Base-by-base conservation (phyloP, 2,329 filamentous ascomycete genomes). In the Trichocomaceae sp. region DNA sequence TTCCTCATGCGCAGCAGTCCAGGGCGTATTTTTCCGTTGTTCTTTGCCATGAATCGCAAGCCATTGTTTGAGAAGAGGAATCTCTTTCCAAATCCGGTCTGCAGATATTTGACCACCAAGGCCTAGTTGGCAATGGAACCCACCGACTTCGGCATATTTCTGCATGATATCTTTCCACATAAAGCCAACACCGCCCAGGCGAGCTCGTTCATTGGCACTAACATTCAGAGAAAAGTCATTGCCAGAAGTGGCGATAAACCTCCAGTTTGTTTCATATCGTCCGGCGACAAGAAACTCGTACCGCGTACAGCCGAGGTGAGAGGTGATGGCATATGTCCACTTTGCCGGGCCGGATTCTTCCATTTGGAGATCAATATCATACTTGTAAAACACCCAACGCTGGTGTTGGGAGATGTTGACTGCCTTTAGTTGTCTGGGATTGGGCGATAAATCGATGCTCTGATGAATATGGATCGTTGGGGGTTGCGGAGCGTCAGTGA, bases 81-180 rank as follows among this genome's bases (percentile, higher is more conserved):
- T 87, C 66, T 99, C 93, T 67, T 92, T 96, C 93, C 93, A 99
- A 60, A 99, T 75, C 33, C 93, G 80, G 71, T 99, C 93, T 1
- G 90, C 93, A 66, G 95, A 97, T 51, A 99, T 95, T 69, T 99
- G 93, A 57, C 93, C 89, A 54, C 93, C 93, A 4, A 96, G 76
- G 13, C 92, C 93, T 7, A 99, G 78, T 66, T 99, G 93, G 6
- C 89, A 86, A 65, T 99, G 93, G 70, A 97, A 99, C 1, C 93
- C 93, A 54, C 91, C 90, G 62, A 91, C 96, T 63, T 99, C 93
- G 26, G 91, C 84, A 64, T 99, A 95, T 78, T 96, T 96, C 72
- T 96, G 90, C 67, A 99, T 79, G 26, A 99, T 91, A 64, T 99
- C 93, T 66, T 96, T 97, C 93, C 93, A 99, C 92, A 99, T 95